A percentile compares a stretch with the other conserved stretches of the same genome.
Evolutionary conservation across 2,329 filamentous ascomycete species (phyloP).

Genomic region (Nigrospora oryzae): DNA sequence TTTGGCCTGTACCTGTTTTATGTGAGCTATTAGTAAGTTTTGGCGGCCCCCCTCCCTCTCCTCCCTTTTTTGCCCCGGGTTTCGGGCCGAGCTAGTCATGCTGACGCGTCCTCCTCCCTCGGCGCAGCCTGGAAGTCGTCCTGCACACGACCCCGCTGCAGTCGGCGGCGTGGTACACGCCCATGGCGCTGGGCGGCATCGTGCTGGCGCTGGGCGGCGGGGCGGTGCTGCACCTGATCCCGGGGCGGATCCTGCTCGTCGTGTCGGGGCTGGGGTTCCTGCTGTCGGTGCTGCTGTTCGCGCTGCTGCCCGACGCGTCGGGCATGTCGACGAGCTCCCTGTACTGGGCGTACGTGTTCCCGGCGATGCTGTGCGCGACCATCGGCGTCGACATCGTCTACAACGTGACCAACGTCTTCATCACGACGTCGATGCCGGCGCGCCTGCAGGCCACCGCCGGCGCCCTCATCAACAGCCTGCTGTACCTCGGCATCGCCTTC

Average conservation of each 20-base stretch:
- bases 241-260: slow-evolving; percentile 53
- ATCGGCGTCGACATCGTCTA: slow-evolving; percentile 69
- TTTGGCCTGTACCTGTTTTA: slow-evolving; percentile 65
- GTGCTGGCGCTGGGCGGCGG: slow-evolving; percentile 55
- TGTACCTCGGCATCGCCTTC: slow-evolving; percentile 66
- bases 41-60: not conserved
- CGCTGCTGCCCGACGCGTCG: slow-evolving; percentile 44
- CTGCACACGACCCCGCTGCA: slow-evolving; percentile 51
- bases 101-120: not conserved
- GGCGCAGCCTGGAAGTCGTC: slow-evolving; percentile 47
- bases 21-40: slow-evolving; percentile 36
- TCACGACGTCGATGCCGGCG: slow-evolving; percentile 61
- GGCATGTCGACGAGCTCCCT: slow-evolving; percentile 25
- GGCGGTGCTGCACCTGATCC: slow-evolving; percentile 57
- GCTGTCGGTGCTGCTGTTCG: slow-evolving; percentile 52
- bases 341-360: slow-evolving; percentile 71
- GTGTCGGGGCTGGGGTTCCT: slow-evolving; percentile 54
- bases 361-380: slow-evolving; percentile 59
- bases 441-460: slow-evolving; percentile 64
- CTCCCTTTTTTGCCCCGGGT: not conserved
- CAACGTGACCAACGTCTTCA: slow-evolving; percentile 69
- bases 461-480: slow-evolving; percentile 59
- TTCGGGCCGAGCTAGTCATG: no score
- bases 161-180: slow-evolving; percentile 60
- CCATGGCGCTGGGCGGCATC: slow-evolving; percentile 60